Evolutionary conservation across 2,329 filamentous ascomycete species (phyloP), one percentile per base, ranked within the genome.

Genomic region (Ceratocystis colombiana): DNA sequence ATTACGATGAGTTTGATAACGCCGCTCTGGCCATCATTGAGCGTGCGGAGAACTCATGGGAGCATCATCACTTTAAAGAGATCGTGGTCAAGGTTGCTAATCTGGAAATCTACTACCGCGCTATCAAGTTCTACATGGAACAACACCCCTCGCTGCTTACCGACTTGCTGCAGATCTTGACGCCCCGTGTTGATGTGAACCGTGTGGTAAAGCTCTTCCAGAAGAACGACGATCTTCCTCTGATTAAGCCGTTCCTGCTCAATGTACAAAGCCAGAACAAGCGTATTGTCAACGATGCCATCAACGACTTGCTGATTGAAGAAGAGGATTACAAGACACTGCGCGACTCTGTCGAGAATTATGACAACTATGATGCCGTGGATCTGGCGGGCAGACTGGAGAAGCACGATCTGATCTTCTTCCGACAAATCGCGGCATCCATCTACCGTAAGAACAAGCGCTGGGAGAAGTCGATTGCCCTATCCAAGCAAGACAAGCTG

Each of bases 371-470:
- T 74, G 95, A 99, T 75, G 88, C 93, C 2, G 89, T 96, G 61
- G 92, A 95, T 30, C 84, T 99, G 68, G 95, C 94, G 1, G 84
- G 89, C 74, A 89, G 94, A 66, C 82, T 99, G 10, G 95, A 99
- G 84, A 94, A 94, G 80, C 95, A 99, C 74, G 94, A 99, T 67
- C 80, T 99, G 62, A 92, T 99, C 70, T 99, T 99, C 83, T 99
- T 99, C 88, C 88, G 94, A 73, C 94, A 99, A 77, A 96, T 99
- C 73, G 94, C 94, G 3, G 91, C 95, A 70, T 96, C 83, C 78
- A 99, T 99, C 77, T 99, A 97, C 81, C 91, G 95, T 76, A 99
- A 97, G 84, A 97, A 96, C 82, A 97, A 97, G 88, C 86, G 94
- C 70, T 99, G 95, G 95, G 93, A 97, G 80, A 97, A 97, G 80